A percentile compares a stretch with the other conserved stretches of the same genome.
These are phyloP conservation scores for Sphagnurus paluster DNA, from an alignment of 1,284 basidiomycete species.

Conservation along the genomic window DNA sequence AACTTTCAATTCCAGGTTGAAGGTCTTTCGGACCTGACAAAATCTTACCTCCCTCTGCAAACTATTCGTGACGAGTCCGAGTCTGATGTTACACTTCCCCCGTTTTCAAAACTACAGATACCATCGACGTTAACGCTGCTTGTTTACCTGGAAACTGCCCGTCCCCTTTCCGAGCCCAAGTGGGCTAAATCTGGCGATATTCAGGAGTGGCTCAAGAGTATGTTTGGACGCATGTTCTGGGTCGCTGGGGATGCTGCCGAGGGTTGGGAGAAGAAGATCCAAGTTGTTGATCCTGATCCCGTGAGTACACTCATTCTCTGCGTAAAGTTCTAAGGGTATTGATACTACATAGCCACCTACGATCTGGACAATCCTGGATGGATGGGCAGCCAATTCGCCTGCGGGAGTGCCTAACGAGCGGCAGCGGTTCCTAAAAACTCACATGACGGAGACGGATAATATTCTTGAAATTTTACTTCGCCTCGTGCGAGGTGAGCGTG, in stretches of 20 bases:
- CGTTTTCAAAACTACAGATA: conserved; percentile 55
- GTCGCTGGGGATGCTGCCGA: conserved; percentile 68
- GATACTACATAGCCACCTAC: conserved; percentile 76
- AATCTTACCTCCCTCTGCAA: conserved; percentile 65
- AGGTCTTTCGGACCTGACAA: conserved; percentile 68
- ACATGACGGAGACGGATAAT: conserved; percentile 84
- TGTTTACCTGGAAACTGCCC: conserved; percentile 79
- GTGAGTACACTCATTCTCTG: conserved; percentile 47
- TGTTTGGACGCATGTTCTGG: conserved; percentile 84
- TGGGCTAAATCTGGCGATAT: conserved; percentile 96
- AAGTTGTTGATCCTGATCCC: conserved; percentile 92
- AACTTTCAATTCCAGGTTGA: conserved; percentile 59
- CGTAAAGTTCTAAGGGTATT: conserved; percentile 3
- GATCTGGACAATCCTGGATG: conserved; percentile 84
- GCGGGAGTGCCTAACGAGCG: conserved; percentile 77
- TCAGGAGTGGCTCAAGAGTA: conserved; percentile 89
- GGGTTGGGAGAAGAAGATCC: conserved; percentile 92
- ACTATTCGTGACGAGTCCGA: conserved; percentile 43
- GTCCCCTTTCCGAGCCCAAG: conserved; percentile 90
- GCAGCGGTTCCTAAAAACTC: conserved; percentile 83
- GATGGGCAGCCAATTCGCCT: conserved; percentile 83
- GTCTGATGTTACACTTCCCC: conserved; percentile 63
- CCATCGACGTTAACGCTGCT: conserved; percentile 56
- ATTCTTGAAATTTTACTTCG: conserved; percentile 89
- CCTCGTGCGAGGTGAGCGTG: conserved; percentile 85